A percentile compares a stretch with the other conserved stretches of the same genome.
These are phyloP conservation scores for Hyaloscypha finlandica DNA, from an alignment of 495 filamentous ascomycete genomes.

Conservation along the genomic window DNA sequence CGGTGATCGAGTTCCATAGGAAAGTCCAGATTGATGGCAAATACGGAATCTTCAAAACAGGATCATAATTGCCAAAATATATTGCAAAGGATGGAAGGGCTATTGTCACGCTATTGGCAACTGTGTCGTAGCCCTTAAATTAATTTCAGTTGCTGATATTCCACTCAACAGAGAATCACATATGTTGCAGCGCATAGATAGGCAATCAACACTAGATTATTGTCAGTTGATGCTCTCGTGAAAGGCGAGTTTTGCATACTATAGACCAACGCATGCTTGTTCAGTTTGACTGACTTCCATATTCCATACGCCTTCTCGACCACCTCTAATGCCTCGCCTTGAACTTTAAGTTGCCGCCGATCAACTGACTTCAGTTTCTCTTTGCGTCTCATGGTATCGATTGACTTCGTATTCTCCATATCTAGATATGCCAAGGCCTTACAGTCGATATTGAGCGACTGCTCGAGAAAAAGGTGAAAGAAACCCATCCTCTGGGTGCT, in stretches of 20 bases:
- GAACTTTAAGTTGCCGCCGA: slow-evolving; percentile 10
- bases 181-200: slow-evolving; percentile 26
- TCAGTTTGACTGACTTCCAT: slow-evolving; percentile 17
- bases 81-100: slow-evolving; percentile 36
- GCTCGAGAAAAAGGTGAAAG: background rate
- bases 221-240: background rate
- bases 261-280: slow-evolving; percentile 13
- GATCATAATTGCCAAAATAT: slow-evolving; percentile 32
- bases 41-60: slow-evolving; percentile 20
- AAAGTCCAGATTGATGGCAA: slow-evolving; percentile 37
- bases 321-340: slow-evolving; percentile 19
- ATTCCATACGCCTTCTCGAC: slow-evolving; percentile 14
- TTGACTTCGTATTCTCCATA: background rate
- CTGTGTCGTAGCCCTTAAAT: slow-evolving; percentile 26
- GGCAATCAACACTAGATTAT: slow-evolving; percentile 19
- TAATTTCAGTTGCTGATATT: background rate
- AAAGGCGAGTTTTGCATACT: slow-evolving; percentile 2
- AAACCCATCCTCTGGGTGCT: background rate
- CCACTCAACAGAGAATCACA: background rate
- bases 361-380: background rate
- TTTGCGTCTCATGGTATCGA: background rate
- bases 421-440: background rate
- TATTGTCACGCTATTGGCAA: slow-evolving; percentile 33
- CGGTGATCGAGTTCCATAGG: slow-evolving; percentile 35
- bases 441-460: background rate